Evolutionary conservation across 352 stramenopile genomes (phyloP).

Genomic region (Phytophthora hybrid): DNA sequence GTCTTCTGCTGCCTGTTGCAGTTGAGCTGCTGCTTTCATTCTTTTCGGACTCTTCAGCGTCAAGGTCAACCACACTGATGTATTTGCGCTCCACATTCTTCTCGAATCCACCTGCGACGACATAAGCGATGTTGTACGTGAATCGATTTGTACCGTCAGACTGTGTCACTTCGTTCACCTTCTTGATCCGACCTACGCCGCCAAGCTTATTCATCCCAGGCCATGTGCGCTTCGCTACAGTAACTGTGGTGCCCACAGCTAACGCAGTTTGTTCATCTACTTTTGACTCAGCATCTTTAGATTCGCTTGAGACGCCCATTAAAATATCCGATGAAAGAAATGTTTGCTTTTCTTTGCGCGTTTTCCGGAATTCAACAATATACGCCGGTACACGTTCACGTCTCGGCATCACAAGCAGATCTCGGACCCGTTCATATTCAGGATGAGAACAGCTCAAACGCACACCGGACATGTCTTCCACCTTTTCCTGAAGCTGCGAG

Average conservation of each 20-base stretch:
- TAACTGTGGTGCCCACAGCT: slow-evolving; percentile 66
- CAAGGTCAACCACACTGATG: slow-evolving; percentile 70
- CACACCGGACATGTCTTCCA: slow-evolving; percentile 52
- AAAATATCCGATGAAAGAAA: slow-evolving; percentile 71
- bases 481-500: slow-evolving; percentile 34
- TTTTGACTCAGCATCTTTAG: slow-evolving; percentile 41
- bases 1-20: slow-evolving; percentile 17
- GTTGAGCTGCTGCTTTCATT: slow-evolving; percentile 26
- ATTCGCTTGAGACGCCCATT: slow-evolving; percentile 51
- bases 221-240: slow-evolving; percentile 85
- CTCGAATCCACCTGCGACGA: slow-evolving; percentile 75
- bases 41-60: slow-evolving; percentile 41
- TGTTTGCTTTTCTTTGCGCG: slow-evolving; percentile 60
- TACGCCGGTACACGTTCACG: slow-evolving; percentile 54
- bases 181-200: slow-evolving; percentile 71
- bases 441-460: slow-evolving; percentile 39
- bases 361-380: slow-evolving; percentile 60
- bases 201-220: slow-evolving; percentile 90
- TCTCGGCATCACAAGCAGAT: slow-evolving; percentile 53
- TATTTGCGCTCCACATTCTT: slow-evolving; percentile 87
- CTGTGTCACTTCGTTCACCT: slow-evolving; percentile 56
- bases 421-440: slow-evolving; percentile 48
- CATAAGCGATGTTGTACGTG: slow-evolving; percentile 73
- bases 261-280: slow-evolving; percentile 60
- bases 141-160: slow-evolving; percentile 53